Percentiles rank a stretch among this genome's conserved stretches.
These are phyloP conservation scores for Trichophyton verrucosum DNA, from an alignment of 2,329 filamentous ascomycete genomes.

Conservation along the genomic window DNA sequence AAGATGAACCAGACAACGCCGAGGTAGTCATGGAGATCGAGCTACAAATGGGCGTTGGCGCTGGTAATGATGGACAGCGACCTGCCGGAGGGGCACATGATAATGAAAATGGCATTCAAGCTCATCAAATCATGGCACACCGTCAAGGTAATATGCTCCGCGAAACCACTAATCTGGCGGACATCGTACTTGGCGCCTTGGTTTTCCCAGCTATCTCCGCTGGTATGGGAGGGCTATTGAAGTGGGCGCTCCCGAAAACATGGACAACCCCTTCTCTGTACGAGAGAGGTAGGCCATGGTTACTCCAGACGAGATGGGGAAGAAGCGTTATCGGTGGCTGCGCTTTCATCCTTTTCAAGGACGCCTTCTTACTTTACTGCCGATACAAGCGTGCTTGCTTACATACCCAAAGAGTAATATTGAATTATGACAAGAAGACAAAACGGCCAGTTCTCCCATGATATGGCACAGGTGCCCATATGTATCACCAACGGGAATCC, in stretches of 20 bases:
- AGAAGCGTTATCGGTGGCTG: conserved; percentile 80
- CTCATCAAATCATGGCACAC: conserved; percentile 24
- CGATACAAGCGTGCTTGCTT: conserved; percentile 38
- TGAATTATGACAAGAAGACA: conserved; percentile 35
- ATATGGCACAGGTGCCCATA: background rate
- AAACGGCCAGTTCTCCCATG: conserved; percentile 20
- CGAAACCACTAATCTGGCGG: conserved; percentile 43
- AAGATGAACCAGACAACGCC: conserved; percentile 25
- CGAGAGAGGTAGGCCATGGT: conserved; percentile 42
- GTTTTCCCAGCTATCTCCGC: conserved; percentile 73
- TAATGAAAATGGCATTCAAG: conserved; percentile 15
- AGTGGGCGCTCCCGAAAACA: conserved; percentile 51
- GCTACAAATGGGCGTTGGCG: conserved; percentile 39
- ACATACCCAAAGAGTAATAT: conserved; percentile 34
- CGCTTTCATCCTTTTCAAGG: conserved; percentile 73
- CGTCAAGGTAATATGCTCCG: conserved; percentile 40
- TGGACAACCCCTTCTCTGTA: conserved; percentile 46
- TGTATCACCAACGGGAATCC: background rate
- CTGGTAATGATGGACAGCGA: conserved; percentile 24
- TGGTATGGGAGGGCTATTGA: conserved; percentile 62
- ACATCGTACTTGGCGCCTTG: conserved; percentile 55
- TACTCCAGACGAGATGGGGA: conserved; percentile 78
- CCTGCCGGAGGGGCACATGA: conserved; percentile 14
- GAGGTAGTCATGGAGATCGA: conserved; percentile 39
- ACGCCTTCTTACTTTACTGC: conserved; percentile 49